Evolutionary conservation across 2,329 filamentous ascomycete species (phyloP), one percentile per base, ranked within the genome.

Genomic region (Chaetomiaceae sp.): DNA sequence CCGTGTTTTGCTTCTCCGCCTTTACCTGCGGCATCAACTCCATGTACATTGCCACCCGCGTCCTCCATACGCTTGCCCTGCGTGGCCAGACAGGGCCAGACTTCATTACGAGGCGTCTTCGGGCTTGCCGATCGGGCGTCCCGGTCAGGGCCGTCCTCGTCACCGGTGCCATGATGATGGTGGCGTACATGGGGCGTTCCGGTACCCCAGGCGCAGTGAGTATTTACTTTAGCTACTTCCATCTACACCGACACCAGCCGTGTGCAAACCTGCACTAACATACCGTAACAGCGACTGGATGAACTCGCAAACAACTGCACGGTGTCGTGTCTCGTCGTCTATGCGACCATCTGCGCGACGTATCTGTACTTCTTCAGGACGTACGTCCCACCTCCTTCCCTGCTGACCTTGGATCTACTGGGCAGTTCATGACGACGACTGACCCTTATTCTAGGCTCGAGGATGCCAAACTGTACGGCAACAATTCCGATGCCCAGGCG

Each of bases 241-340:
- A n/a, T n/a, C n/a, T n/a, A n/a, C n/a, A n/a, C n/a, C n/a, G n/a
- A n/a, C n/a, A n/a, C n/a, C 17, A 7, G 9, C 12, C 14, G 17
- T 35, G 4, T 21, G 9, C 21, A 9, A 37, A 44, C 4, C 4
- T 14, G 27, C 5, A 16, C 54, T 62, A 9, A 55, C 39, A 58
- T 14, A 20, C 7, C 10, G 14, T 20, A 30, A 27, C 47, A 70
- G 69, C 60, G 67, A 30, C 54, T 71, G 23, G 60, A 62, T 16
- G 68, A 71, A 51, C 61, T 72, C 13, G 65, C 65, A 9, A 65
- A 66, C 39, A 69, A 69, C 41, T 68, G 64, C 47, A 67, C 66
- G 1, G 66, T 68, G 5, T 68, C 69, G 12, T 69, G 64, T 55
- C 57, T 71, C n/a, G 67, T 71, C 37, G 68, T 71, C 2, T 72